These are phyloP conservation scores for Suillus bovinus DNA, from an alignment of 768 basidiomycete species.

Conservation along the genomic window DNA sequence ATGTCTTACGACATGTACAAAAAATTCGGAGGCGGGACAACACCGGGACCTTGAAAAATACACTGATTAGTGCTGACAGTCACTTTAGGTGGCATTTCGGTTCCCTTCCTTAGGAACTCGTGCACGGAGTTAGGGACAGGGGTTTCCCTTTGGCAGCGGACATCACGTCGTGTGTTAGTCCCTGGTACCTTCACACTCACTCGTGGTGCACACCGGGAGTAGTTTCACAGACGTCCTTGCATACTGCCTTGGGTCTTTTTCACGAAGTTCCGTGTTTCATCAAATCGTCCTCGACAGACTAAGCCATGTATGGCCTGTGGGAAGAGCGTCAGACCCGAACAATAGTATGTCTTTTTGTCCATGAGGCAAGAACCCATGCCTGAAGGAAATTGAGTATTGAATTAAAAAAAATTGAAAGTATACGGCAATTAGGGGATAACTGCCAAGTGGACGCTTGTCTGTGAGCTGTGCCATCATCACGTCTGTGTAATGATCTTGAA, in stretches of 20 bases:
- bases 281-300: not conserved
- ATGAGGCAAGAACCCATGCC: not conserved
- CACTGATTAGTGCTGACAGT: not conserved
- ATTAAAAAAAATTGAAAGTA: not conserved
- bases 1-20: not conserved
- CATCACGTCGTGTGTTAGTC: not conserved
- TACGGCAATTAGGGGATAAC: not conserved
- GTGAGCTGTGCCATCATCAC: not conserved
- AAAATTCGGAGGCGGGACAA: not conserved
- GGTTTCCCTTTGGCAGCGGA: not conserved
- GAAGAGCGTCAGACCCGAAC: no score
- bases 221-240: not conserved
- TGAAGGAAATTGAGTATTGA: not conserved
- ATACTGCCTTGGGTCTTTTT: not conserved
- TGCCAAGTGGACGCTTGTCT: not conserved
- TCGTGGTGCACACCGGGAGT: not conserved
- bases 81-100: not conserved
- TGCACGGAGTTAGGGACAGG: not conserved
- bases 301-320: not conserved
- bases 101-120: not conserved
- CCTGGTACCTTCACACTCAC: constrained; percentile 4
- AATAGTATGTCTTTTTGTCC: not conserved
- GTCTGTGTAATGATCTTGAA: not conserved
- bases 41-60: not conserved
- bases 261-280: not conserved